These are phyloP conservation scores for Afroboletus lepidellus DNA, from an alignment of 1,284 basidiomycete genomes.

Conservation along the genomic window DNA sequence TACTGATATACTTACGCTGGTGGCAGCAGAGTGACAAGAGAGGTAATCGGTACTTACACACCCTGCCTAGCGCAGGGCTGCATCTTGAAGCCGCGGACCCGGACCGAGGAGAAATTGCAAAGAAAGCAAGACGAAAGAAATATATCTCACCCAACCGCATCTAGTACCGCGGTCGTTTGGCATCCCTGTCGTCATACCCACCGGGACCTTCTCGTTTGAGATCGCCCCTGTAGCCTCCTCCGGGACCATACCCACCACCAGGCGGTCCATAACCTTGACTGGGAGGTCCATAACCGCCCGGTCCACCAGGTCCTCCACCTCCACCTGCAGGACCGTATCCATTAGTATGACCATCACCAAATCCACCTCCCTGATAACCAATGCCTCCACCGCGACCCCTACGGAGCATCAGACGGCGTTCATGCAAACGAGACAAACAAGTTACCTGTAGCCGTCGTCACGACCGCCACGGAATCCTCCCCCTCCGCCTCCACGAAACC, in stretches of 20 bases:
- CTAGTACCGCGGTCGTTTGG: constrained; percentile 80
- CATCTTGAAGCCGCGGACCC: constrained; percentile 30
- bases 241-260: constrained; percentile 38
- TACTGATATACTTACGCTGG: constrained; percentile 39
- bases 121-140: constrained; percentile 22
- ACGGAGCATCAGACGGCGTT: constrained; percentile 18
- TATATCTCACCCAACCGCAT: constrained; percentile 37
- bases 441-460: constrained; percentile 56
- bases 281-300: constrained; percentile 49
- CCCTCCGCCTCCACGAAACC: constrained; percentile 39
- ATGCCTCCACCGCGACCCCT: constrained; percentile 73
- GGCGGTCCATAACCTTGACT: constrained; percentile 34
- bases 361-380: constrained; percentile 65
- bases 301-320: constrained; percentile 42
- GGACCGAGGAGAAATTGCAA: constrained; percentile 18
- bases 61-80: constrained; percentile 33
- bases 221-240: constrained; percentile 55
- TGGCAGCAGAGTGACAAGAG: constrained; percentile 27
- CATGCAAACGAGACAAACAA: constrained; percentile 18
- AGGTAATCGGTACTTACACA: constrained; percentile 34
- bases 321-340: constrained; percentile 51
- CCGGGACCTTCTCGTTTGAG: constrained; percentile 69
- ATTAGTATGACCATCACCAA: constrained; percentile 53
- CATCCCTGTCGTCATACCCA: constrained; percentile 76
- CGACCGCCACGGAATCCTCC: constrained; percentile 41